Percentiles rank a stretch among this genome's conserved stretches.
Evolutionary conservation across 2,329 filamentous ascomycete species (phyloP).

Genomic region (Thermoascus crustaceus): DNA sequence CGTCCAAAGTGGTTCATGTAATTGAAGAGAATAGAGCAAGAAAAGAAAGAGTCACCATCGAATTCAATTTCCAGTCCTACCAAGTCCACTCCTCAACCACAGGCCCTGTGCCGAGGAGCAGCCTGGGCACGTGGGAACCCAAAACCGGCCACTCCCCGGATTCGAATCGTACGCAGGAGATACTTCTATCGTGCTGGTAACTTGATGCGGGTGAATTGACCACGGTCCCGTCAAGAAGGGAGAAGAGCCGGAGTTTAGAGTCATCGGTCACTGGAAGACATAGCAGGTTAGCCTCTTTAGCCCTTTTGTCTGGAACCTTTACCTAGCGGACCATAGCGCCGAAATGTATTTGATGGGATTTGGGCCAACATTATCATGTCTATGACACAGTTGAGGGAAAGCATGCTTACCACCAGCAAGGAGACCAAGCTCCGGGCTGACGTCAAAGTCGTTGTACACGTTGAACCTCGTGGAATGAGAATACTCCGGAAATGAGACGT

Average conservation of each 20-base stretch:
- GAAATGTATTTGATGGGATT: neutral
- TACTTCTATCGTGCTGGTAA: conserved; percentile 16
- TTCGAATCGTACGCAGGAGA: conserved; percentile 29
- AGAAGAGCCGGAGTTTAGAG: conserved; percentile 30
- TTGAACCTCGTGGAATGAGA: conserved; percentile 12
- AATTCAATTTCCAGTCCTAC: conserved; percentile 15
- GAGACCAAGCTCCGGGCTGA: conserved; percentile 30
- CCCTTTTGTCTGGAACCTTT: neutral
- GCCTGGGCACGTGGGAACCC: conserved; percentile 23
- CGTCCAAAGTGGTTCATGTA: too few species aligned
- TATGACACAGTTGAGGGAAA: neutral
- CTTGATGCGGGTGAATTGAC: conserved; percentile 21
- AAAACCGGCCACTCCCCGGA: conserved; percentile 14
- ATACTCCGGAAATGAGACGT: conserved; percentile 29
- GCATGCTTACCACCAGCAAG: conserved; percentile 28
- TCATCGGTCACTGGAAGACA: conserved; percentile 22
- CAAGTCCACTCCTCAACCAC: conserved; percentile 33
- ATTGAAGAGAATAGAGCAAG: too few species aligned
- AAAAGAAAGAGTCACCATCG: neutral
- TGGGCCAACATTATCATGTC: neutral
- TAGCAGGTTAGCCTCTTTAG: conserved; percentile 1
- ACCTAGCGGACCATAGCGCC: neutral
- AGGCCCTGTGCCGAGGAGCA: conserved; percentile 25
- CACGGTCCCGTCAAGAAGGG: conserved; percentile 27
- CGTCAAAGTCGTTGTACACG: conserved; percentile 28